Evolutionary conservation across 148 eudicot species (phyloP), one percentile per base, ranked within the genome.

Genomic region (Chenopodium album): DNA sequence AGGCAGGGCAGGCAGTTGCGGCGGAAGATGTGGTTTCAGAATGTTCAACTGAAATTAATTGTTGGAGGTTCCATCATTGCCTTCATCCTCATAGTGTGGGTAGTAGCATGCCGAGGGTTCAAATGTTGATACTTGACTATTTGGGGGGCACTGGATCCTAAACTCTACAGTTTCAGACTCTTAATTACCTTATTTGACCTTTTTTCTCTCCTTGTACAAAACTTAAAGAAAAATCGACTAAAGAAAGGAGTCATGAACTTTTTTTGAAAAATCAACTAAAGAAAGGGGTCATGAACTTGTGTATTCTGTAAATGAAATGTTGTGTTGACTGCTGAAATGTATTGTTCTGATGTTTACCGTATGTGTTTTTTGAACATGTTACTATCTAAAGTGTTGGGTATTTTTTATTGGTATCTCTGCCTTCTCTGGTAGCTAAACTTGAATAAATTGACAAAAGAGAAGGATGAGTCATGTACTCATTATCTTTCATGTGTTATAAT

Each of bases 1-100:
- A 90, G 98, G 87, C 98, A 95, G 83, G 98, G 98, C 71, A 89
- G 98, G 88, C 98, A 92, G 73, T 85, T 95, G 54, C 87, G 98
- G 3, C 82, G 97, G 29, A 92, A 90, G 86, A 95, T 95, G 97
- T 95, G 98, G 98, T 80, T 93, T 85, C 98, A 95, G 86, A 95
- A 90, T 76, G 84, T 95, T 77, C 98, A 91, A 67, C 84, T 92
- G 93, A 95, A 93, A 90, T 87, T 95, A 72, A 88, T 91, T 63
- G 86, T 90, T 56, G 98, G 91, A 52, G 98, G 98, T 52, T 88
- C 79, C 28, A 54, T 93, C 52, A 41, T 91, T 48, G 88, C 84
- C 76, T 78, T 92, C 78, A 83, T 95, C 85, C 79, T 94, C 86
- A 86, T 95, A 29, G 87, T 93, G 47, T 95, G 96, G 96, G 83